Conservation (phyloP, 805 yeast genomes). For the Kazachstania africana region DNA sequence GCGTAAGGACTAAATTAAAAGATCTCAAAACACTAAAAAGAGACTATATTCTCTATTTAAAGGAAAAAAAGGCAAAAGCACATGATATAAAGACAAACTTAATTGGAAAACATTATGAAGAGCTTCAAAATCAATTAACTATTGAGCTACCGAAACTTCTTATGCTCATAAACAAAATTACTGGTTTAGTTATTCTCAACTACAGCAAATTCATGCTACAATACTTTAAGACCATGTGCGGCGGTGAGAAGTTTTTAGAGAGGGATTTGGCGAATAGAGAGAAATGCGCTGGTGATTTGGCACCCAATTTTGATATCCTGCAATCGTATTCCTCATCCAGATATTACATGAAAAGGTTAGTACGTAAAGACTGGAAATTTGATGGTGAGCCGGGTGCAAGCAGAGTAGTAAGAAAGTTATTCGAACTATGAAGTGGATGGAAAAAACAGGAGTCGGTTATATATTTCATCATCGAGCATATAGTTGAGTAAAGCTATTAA, state of each 20-base stretch:
- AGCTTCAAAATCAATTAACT: constrained; percentile 18
- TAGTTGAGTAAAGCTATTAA: too few relatives aligned
- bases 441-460: too few relatives aligned
- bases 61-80: constrained; percentile 11
- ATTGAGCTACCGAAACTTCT: constrained; percentile 24
- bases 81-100: constrained; percentile 21
- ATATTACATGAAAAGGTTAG: constrained; percentile 20
- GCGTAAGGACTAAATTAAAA: constrained; percentile 17
- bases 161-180: constrained; percentile 5
- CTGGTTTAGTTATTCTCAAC: constrained; percentile 12
- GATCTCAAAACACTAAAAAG: constrained; percentile 25
- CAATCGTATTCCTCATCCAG: constrained; percentile 24
- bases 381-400: constrained; percentile 13
- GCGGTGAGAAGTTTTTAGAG: constrained; percentile 18
- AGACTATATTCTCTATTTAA: constrained; percentile 23
- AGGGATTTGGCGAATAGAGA: constrained; percentile 15
- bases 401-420: constrained; percentile 16
- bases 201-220: constrained; percentile 13
- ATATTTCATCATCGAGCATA: too few relatives aligned
- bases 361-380: constrained; percentile 20
- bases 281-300: constrained; percentile 10
- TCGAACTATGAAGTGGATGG: constrained; percentile 20
- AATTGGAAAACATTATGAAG: constrained; percentile 19
- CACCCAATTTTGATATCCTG: constrained; percentile 29
- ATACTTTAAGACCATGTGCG: constrained; percentile 26